Conservation (phyloP, 495 filamentous ascomycete genomes). For the Aspergillus cavernicola region DNA sequence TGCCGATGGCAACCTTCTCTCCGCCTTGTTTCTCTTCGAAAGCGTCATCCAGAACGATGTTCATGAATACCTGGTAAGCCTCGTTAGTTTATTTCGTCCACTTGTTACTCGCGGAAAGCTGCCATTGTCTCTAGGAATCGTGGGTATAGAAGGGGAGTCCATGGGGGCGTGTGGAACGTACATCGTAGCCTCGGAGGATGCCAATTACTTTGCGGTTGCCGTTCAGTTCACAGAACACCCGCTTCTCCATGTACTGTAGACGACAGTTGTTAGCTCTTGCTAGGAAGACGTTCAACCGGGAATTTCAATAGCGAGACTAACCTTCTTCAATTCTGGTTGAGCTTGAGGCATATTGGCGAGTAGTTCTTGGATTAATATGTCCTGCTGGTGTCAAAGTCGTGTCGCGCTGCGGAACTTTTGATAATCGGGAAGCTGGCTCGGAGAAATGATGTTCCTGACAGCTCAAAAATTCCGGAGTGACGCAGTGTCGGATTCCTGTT, state of each 20-base stretch:
- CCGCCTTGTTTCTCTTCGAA: conserved; percentile 90
- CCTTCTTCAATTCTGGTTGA: conserved; percentile 98
- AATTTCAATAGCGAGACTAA: conserved; percentile 29
- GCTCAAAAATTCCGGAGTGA: conserved; percentile 14
- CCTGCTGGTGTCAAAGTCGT: conserved; percentile 8
- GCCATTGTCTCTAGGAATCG: background rate
- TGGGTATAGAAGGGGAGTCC: background rate
- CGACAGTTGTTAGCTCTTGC: conserved; percentile 10
- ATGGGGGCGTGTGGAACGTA: conserved; percentile 40
- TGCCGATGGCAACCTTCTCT: conserved; percentile 87
- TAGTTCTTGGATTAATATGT: conserved; percentile 14
- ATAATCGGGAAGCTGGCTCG: conserved; percentile 30
- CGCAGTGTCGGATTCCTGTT: conserved; percentile 3
- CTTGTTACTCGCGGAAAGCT: background rate
- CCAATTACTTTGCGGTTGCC: conserved; percentile 97
- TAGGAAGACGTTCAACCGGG: background rate
- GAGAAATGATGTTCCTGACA: conserved; percentile 35
- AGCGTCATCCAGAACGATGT: conserved; percentile 97
- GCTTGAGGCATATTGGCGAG: conserved; percentile 87
- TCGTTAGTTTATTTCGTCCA: background rate
- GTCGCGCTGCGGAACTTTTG: conserved; percentile 25
- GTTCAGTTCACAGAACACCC: conserved; percentile 95
- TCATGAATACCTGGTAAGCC: conserved; percentile 80
- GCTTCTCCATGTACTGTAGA: conserved; percentile 96
- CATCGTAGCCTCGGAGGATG: conserved; percentile 92